Evolutionary conservation across 2,329 filamentous ascomycete species (phyloP).

Genomic region (Thelonectria olida): DNA sequence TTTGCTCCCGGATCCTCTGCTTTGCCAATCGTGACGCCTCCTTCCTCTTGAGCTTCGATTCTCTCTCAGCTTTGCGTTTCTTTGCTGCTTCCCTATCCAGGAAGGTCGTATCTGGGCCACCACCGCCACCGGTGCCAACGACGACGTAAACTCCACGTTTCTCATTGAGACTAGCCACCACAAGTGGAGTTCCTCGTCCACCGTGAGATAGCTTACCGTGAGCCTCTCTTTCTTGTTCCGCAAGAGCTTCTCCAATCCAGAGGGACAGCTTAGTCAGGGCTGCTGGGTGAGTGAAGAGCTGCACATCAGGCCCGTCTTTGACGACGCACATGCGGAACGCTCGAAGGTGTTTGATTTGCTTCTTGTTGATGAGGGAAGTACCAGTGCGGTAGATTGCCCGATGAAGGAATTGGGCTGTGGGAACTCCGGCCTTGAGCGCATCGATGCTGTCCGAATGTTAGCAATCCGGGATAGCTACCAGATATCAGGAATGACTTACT

Average conservation of each 20-base stretch:
- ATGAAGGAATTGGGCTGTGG: slow-evolving; percentile 88
- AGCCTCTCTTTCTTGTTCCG: slow-evolving; percentile 83
- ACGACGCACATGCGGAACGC: slow-evolving; percentile 96
- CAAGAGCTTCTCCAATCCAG: slow-evolving; percentile 93
- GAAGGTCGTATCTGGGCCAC: slow-evolving; percentile 76
- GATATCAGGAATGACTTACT: slow-evolving; percentile 56
- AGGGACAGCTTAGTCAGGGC: slow-evolving; percentile 92
- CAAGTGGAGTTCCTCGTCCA: slow-evolving; percentile 81
- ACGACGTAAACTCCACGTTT: slow-evolving; percentile 88
- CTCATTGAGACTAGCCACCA: slow-evolving; percentile 91
- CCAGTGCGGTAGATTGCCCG: slow-evolving; percentile 93
- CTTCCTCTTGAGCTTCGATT: slow-evolving; percentile 69
- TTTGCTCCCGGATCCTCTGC: slow-evolving; percentile 68
- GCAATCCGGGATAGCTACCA: neutral
- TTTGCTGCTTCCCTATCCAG: slow-evolving; percentile 73
- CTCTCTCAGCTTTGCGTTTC: slow-evolving; percentile 69
- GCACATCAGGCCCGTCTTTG: slow-evolving; percentile 90
- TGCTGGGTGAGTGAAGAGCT: slow-evolving; percentile 91
- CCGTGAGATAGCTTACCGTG: slow-evolving; percentile 75
- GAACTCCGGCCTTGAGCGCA: slow-evolving; percentile 77
- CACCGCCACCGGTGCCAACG: slow-evolving; percentile 90
- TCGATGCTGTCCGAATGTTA: slow-evolving; percentile 66
- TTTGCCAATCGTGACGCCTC: slow-evolving; percentile 67
- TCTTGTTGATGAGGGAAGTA: slow-evolving; percentile 89
- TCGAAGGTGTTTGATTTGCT: slow-evolving; percentile 89